Base-by-base conservation (phyloP, 345 rosid species). In the Eucalyptus polyanthemos region DNA sequence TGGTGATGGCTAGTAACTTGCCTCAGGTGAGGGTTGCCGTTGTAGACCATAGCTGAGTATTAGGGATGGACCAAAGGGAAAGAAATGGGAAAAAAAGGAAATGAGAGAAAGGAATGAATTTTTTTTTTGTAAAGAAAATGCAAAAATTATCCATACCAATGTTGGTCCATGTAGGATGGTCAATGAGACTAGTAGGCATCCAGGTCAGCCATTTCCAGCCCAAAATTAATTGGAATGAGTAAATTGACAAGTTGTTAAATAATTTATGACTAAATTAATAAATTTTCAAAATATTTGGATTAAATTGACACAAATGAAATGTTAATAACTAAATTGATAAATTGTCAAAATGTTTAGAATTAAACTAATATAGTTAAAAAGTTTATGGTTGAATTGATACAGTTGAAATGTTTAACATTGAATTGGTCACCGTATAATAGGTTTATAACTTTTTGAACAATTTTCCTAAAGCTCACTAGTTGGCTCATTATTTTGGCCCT, bases 131-230 rank as follows among this genome's bases (percentile, higher is more conserved):
- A 12, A 49, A 49, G 50, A 49, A 50, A 50, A 56, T 56, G 6
- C 62, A 24, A 56, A 56, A 56, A 24, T 22, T 56, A 24, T 56
- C 12, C 62, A 56, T 9, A 10, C 29, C 27, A 56, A 56, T 11
- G 62, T 24, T 56, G 27, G 62, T 56, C 62, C 3, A 9, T 24
- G 11, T 56, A 56, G 62, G 62, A 24, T 24, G 29, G 62, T 56
- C 27, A 24, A 5, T 0, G 11, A 0, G 3, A 56, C 29, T 24
- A 0, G 27, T 6, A 56, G 0, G 13, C 8, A 0, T 56, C 12
- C 1, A 56, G 0, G 62, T 21, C 1, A 56, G 6, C 13, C 29
- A 24, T 24, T 56, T 56, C 6, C 2, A 56, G 0, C 27, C 62
- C 62, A 56, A 56, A 56, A 56, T 56, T 56, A 1, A 24, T 22